These are phyloP conservation scores for Solanum tarijense DNA, from an alignment of 257 asterid genomes.

Conservation along the genomic window DNA sequence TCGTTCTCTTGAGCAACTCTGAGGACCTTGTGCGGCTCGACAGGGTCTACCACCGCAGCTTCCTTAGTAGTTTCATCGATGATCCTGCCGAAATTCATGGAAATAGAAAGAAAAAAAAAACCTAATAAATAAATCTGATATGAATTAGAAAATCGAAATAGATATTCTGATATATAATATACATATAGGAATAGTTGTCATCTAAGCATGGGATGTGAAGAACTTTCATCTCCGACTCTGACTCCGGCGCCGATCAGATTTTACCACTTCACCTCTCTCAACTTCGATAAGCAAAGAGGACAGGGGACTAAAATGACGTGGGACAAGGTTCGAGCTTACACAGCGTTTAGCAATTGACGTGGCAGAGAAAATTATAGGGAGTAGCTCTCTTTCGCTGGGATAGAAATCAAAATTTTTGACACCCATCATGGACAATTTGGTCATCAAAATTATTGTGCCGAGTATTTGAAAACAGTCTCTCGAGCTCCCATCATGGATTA, in stretches of 20 bases:
- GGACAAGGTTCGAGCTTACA: not conserved
- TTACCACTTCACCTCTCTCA: not conserved
- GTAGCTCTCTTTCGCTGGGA: not conserved
- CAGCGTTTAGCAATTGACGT: not conserved
- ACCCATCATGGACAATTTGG: not conserved
- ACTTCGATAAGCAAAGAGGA: not conserved
- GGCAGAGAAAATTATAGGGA: not conserved
- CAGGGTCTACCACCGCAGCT: constrained; percentile 93
- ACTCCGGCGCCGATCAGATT: not conserved
- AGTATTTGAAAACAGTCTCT: not conserved
- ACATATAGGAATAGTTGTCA: constrained; percentile 64
- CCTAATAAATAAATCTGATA: not conserved
- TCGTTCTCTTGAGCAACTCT: constrained; percentile 72
- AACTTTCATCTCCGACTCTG: constrained; percentile 37
- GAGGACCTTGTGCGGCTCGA: constrained; percentile 74
- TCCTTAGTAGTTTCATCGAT: constrained; percentile 64
- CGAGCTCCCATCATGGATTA: too few relatives aligned
- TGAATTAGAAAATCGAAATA: not conserved
- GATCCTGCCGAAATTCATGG: constrained; percentile 8
- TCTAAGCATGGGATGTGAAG: constrained; percentile 62
- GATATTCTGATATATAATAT: not conserved
- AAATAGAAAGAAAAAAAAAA: not conserved
- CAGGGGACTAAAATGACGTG: not conserved
- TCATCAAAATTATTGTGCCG: too few relatives aligned
- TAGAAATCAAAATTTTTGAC: not conserved